Base-by-base conservation (phyloP, 495 filamentous ascomycete species). In the Aspergillus funiculosus region DNA sequence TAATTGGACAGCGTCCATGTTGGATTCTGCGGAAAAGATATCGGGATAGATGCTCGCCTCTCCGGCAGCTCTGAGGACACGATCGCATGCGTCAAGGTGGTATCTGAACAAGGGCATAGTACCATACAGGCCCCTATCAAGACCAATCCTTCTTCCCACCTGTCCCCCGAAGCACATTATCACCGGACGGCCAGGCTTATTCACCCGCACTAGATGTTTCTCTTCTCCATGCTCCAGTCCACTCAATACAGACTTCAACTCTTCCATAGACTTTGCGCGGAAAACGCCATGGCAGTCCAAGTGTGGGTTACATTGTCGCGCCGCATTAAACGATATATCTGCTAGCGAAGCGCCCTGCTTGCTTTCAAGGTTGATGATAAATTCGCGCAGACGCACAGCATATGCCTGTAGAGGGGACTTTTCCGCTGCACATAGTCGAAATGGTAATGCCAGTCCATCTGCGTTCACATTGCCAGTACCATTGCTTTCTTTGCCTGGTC, bases 141-240 rank as follows among this genome's bases (percentile, higher is more conserved):
- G 44, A 0, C 74, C 73, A 0, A 78, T 51, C 17, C 45, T 72
- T 0, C 43, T 67, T 0, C 69, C 72, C 0, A 67, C 54, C 46
- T 81, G 77, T 5, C 75, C 76, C 2, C 77, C 75, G 34, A 81
- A 79, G 48, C 72, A 76, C 0, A 81, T 52, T 2, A 81, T 52
- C 1, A 78, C 62, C 0, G 75, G 68, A 0, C 31, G 48, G 1
- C 11, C 14, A 3, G 58, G 59, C 34, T 52, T 50, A 17, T 49
- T 50, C 9, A 32, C 17, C 3, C 38, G 35, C n/a, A 58, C 17
- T 1, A 47, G 4, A 11, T 40, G 4, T 20, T 14, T 24, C 14
- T 47, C 9, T 2, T 47, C 26, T 8, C 50, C 50, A 4, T 31
- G 9, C 4, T 38, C 34, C 1, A 56, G 17, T 0, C 24, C 28